Conservation (phyloP, 257 asterid species). For the Paulownia fortunei region DNA sequence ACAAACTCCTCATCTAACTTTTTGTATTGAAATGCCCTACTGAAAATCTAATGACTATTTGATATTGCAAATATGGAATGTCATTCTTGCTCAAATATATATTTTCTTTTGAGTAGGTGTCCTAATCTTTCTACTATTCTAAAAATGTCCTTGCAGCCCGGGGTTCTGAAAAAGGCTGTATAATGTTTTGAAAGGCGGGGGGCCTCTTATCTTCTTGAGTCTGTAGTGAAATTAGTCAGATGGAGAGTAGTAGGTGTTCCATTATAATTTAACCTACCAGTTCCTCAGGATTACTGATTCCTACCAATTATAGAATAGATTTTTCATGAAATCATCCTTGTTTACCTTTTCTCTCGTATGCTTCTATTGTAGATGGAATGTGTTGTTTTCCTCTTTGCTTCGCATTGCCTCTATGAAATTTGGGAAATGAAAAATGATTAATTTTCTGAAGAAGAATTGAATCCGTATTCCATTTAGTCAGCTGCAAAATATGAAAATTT, state of each 20-base stretch:
- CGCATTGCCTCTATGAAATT: conserved; percentile 5
- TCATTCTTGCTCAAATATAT: neutral
- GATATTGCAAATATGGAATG: neutral
- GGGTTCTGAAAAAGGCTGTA: neutral
- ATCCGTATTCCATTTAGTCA: neutral
- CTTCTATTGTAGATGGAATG: conserved; percentile 27
- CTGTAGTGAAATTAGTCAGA: neutral
- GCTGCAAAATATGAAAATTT: neutral
- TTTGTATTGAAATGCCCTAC: neutral
- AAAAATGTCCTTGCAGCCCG: conserved; percentile 15
- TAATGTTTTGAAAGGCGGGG: neutral
- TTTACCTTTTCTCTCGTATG: conserved; percentile 10
- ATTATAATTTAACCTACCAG: neutral
- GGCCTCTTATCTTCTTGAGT: neutral
- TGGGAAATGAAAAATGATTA: conserved; percentile 13
- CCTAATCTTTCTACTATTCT: neutral
- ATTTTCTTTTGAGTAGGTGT: too few relatives aligned
- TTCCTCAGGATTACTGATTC: neutral
- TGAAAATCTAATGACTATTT: neutral
- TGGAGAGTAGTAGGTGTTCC: neutral
- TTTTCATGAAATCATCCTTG: neutral
- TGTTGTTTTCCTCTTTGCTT: conserved; percentile 17
- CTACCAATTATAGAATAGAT: neutral
- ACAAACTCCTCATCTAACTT: conserved; percentile 14
- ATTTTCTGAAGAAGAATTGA: neutral